Base-by-base conservation (phyloP, 805 yeast species). In the Myxozyma kluyveri region DNA sequence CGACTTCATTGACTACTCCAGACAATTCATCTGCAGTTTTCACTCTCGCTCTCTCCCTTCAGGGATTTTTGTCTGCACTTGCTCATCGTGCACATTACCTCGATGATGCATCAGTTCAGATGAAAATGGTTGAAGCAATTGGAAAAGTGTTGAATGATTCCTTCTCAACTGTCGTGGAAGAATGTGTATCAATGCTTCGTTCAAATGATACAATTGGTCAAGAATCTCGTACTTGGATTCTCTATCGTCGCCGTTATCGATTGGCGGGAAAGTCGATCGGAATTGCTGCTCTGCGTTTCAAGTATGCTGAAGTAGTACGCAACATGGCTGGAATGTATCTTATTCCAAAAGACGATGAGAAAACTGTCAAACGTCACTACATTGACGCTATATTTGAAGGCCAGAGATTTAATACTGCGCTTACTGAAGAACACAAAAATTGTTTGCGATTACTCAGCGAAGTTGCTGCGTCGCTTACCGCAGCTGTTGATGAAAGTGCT, bases 401-500 rank as follows among this genome's bases (percentile, higher is more conserved):
- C 14, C 35, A 43, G 10, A 32, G 52, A 22, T 17, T 49, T 22
- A 48, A 43, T 6, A 17, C 9, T 3, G 6, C 29, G 3, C 19
- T 29, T 6, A 26, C 31, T 29, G 21, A 43, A 7, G 21, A 43
- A 14, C 48, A 49, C 12, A 40, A 36, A 3, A 27, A 10, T n/a
- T 29, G 41, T 4, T 23, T 65, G 33, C 48, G 48, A 17, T 45
- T 51, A 14, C 49, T 56, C 45, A 53, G 54, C 29, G 60, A 54
- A 21, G 58, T 56, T 33, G 65, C 76, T 3, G 52, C 68, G 21
- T 67, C 67, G 43, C 75, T 75, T 52, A 65, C 77, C 65, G 73
- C 69, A 32, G 67, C 73, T 22, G 68, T 83, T 50, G 86, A 83
- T 57, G 71, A 78, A 29, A 85, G 86, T 27, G 78, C 78, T 29